Conservation (phyloP, 768 basidiomycete genomes). For the Tricholoma saponaceum region DNA sequence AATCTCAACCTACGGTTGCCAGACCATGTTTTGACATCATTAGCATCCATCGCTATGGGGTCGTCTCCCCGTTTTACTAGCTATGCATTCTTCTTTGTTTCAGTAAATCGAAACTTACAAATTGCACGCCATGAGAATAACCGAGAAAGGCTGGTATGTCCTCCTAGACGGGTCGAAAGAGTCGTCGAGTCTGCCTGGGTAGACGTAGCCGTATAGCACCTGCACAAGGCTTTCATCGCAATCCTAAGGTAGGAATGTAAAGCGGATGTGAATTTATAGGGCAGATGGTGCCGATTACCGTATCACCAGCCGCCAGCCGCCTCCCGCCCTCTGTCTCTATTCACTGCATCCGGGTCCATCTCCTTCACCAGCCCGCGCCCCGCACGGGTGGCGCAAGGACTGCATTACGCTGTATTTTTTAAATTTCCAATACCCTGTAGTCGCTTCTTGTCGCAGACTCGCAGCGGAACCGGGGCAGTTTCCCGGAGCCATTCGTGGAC, state of each 20-base stretch:
- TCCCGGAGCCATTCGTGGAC: conserved; percentile 90
- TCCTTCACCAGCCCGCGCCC: conserved; percentile 49
- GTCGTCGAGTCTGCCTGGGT: conserved; percentile 81
- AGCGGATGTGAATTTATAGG: neutral
- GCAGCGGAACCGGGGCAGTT: conserved; percentile 53
- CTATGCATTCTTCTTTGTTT: conserved; percentile 12
- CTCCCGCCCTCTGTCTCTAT: conserved; percentile 41
- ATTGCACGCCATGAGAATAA: conserved; percentile 75
- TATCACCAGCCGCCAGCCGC: conserved; percentile 70
- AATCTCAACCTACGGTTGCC: conserved; percentile 77
- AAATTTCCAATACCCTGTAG: conserved; percentile 81
- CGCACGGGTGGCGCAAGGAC: conserved; percentile 45
- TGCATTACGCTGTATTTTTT: conserved; percentile 76
- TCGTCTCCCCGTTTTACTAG: conserved; percentile 44
- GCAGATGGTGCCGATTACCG: conserved; percentile 42
- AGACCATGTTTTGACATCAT: conserved; percentile 51
- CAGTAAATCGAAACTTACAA: conserved; percentile 42
- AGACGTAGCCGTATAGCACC: conserved; percentile 75
- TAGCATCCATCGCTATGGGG: conserved; percentile 41
- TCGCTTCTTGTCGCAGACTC: conserved; percentile 72
- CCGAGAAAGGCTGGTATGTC: conserved; percentile 80
- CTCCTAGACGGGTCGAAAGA: conserved; percentile 79
- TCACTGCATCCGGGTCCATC: conserved; percentile 81
- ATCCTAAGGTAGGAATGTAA: conserved; percentile 40
- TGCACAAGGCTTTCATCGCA: conserved; percentile 78